phyloP scores from a whole-genome alignment of 2,329 filamentous ascomycete species.

The Alternaria arborescens region DNA sequence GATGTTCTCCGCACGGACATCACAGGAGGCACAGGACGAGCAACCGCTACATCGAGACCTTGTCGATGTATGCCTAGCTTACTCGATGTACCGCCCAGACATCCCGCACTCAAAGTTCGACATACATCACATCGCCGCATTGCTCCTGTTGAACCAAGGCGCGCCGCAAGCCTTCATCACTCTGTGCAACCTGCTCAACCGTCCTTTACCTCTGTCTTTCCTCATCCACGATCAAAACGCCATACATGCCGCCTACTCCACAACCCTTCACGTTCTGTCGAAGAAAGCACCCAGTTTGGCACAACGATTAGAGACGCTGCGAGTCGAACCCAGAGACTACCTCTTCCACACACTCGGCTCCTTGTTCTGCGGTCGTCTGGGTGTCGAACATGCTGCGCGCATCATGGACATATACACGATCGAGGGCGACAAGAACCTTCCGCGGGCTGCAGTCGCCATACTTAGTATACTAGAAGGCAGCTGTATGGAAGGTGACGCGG shows the following conservation, averaged over 20 bases:
- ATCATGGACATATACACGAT: slow-evolving; percentile 86
- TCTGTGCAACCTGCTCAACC: slow-evolving; percentile 80
- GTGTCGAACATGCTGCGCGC: slow-evolving; percentile 74
- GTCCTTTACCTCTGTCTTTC: slow-evolving; percentile 77
- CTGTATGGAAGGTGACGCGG: slow-evolving; percentile 46
- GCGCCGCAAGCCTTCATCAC: slow-evolving; percentile 72
- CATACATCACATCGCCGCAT: slow-evolving; percentile 76
- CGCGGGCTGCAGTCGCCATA: slow-evolving; percentile 75
- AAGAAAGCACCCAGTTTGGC: slow-evolving; percentile 72
- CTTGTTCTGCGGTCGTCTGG: slow-evolving; percentile 68
- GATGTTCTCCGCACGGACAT: slow-evolving; percentile 68
- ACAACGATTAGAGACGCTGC: slow-evolving; percentile 63
- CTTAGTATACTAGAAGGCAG: slow-evolving; percentile 62
- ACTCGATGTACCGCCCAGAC: slow-evolving; percentile 82
- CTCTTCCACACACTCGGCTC: slow-evolving; percentile 69
- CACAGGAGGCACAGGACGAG: slow-evolving; percentile 47
- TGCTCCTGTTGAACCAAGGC: slow-evolving; percentile 76
- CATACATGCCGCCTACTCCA: slow-evolving; percentile 72
- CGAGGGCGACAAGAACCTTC: slow-evolving; percentile 76
- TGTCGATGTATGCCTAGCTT: slow-evolving; percentile 77
- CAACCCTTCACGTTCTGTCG: slow-evolving; percentile 72
- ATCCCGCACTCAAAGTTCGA: slow-evolving; percentile 76
- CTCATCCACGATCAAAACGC: slow-evolving; percentile 74
- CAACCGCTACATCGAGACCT: slow-evolving; percentile 74
- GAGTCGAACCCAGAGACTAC: slow-evolving; percentile 58